phyloP scores from a whole-genome alignment of 371 early-diverging fungal genomes.

The Dichotomocladium elegans region DNA sequence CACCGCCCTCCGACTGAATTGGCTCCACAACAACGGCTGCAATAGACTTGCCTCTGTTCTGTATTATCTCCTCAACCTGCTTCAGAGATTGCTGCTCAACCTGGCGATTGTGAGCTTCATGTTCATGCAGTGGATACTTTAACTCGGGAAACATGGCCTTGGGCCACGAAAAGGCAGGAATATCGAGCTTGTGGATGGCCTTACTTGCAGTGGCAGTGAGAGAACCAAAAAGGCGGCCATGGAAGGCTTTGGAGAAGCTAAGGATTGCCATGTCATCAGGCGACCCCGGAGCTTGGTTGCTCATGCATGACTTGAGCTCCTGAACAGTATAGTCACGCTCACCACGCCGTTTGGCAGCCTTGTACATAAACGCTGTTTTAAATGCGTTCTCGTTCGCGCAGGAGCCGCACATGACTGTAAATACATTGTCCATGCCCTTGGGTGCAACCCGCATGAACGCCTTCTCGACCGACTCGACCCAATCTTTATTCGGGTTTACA shows the following conservation, averaged over 20 bases:
- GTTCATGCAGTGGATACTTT: constrained; percentile 58
- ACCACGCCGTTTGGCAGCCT: constrained; percentile 59
- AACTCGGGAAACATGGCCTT: constrained; percentile 60
- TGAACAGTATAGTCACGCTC: constrained; percentile 32
- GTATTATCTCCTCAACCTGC: constrained; percentile 49
- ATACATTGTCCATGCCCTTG: constrained; percentile 66
- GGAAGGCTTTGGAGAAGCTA: constrained; percentile 67
- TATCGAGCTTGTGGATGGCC: constrained; percentile 70
- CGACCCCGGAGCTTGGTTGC: constrained; percentile 66
- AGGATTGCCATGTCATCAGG: constrained; percentile 64
- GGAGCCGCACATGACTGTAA: constrained; percentile 76
- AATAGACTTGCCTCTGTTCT: constrained; percentile 47
- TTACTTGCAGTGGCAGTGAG: constrained; percentile 69
- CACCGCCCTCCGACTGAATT: constrained; percentile 85
- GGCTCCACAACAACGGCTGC: constrained; percentile 82
- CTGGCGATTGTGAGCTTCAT: constrained; percentile 48
- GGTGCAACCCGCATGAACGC: constrained; percentile 72
- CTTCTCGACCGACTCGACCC: constrained; percentile 60
- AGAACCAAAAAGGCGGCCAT: constrained; percentile 73
- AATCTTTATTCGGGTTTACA: constrained; percentile 62
- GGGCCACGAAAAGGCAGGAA: constrained; percentile 73
- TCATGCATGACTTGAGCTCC: constrained; percentile 62
- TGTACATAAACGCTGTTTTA: constrained; percentile 77
- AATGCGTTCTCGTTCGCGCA: constrained; percentile 77
- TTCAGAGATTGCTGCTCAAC: constrained; percentile 56